Conservation (phyloP, 2,329 filamentous ascomycete species). For the Xylariales sp. region DNA sequence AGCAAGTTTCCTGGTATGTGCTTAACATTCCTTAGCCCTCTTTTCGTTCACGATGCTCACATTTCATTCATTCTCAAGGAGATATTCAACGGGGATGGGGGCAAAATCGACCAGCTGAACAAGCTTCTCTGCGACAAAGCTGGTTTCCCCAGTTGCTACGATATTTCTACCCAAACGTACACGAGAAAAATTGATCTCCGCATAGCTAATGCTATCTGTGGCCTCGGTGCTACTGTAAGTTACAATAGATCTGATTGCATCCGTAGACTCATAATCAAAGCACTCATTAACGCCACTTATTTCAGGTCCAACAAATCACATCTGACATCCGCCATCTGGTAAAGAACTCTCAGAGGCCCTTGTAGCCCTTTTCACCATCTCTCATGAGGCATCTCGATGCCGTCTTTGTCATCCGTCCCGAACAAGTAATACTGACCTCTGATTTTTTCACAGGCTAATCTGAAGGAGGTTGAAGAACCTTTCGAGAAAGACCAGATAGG, state of each 20-base stretch:
- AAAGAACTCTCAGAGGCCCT: too few relatives aligned
- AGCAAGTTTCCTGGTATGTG: slow-evolving; percentile 71
- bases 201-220: slow-evolving; percentile 11
- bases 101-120: slow-evolving; percentile 51
- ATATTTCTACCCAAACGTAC: slow-evolving; percentile 14
- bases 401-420: too few relatives aligned
- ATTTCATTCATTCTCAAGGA: too few relatives aligned
- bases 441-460: too few relatives aligned
- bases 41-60: slow-evolving; percentile 3
- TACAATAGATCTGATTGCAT: neutral
- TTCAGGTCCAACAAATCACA: slow-evolving; percentile 12
- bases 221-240: slow-evolving; percentile 7
- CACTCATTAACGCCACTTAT: neutral
- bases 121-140: slow-evolving; percentile 50
- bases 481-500: slow-evolving; percentile 69
- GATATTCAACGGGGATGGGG: slow-evolving; percentile 42
- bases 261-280: too few relatives aligned
- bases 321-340: slow-evolving; percentile 61
- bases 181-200: slow-evolving; percentile 11
- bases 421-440: too few relatives aligned
- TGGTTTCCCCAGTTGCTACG: slow-evolving; percentile 47
- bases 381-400: too few relatives aligned
- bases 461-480: slow-evolving; percentile 80
- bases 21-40: too few relatives aligned
- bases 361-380: too few relatives aligned